Evolutionary conservation across 2,329 filamentous ascomycete genomes (phyloP).

Genomic region (Pseudocercospora eumusae): DNA sequence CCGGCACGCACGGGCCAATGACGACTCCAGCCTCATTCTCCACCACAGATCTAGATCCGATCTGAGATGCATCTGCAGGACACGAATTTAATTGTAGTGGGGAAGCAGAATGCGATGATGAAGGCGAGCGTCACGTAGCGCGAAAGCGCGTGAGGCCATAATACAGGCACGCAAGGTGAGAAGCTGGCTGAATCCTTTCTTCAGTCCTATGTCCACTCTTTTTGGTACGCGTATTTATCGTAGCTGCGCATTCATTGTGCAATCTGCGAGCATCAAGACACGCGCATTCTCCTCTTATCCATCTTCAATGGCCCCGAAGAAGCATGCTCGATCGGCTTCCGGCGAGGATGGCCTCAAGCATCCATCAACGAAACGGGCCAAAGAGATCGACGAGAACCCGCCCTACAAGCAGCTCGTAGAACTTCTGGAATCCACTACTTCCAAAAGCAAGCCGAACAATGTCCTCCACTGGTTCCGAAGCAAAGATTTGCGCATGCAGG

Average conservation of each 20-base stretch:
- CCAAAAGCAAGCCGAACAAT: constrained; percentile 43
- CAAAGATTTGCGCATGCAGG: constrained; percentile 54
- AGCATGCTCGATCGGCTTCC: constrained; percentile 28
- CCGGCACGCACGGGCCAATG: not conserved
- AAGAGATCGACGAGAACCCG: constrained; percentile 50
- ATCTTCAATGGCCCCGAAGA: constrained; percentile 23
- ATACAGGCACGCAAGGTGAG: not conserved
- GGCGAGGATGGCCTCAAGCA: constrained; percentile 40
- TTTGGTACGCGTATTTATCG: not conserved
- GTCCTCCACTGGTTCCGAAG: constrained; percentile 56
- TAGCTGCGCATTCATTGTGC: not conserved
- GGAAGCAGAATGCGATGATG: not conserved
- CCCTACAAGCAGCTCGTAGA: constrained; percentile 48
- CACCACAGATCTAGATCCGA: not conserved
- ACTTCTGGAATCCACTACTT: constrained; percentile 44
- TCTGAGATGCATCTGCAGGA: not conserved
- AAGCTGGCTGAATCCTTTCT: not conserved
- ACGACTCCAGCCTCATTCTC: not conserved
- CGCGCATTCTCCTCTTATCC: not conserved
- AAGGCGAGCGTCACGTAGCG: constrained; percentile 1
- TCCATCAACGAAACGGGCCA: constrained; percentile 53
- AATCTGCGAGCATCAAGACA: not conserved
- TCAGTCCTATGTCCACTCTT: constrained; percentile 1
- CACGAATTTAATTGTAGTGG: constrained; percentile 1
- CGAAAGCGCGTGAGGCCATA: not conserved